Evolutionary conservation across 129 eudicot genomes (phyloP), one percentile per base, ranked within the genome.

Genomic region (Sambucus nigra): DNA sequence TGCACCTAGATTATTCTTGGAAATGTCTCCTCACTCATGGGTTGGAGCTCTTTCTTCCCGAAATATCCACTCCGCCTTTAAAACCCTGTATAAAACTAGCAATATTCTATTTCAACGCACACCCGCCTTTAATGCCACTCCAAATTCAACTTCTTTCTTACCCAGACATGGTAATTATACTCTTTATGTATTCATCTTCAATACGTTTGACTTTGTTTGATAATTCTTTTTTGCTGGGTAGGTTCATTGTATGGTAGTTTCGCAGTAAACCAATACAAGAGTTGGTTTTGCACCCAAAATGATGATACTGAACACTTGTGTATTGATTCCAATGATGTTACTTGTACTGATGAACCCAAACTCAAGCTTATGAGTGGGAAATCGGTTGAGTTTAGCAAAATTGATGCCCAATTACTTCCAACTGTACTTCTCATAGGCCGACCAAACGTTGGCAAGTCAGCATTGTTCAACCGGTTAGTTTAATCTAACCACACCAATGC

Each of bases 401-500:
- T 91, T 25, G 80, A 76, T 10, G 75, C 81, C 26, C 59, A 68
- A 38, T 69, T 79, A 84, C 99, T 91, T 69, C 99, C 99, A n/a
- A 81, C 84, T 61, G 94, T 86, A 38, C 51, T 91, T 49, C 75
- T 91, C 42, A 64, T 86, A 20, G 99, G 99, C 17, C 86, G 95
- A 16, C 95, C 99, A 22, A 91, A 91, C 75, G 99, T 91, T 58
- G 99, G 99, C 44, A 91, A 91, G 60, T 91, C 99, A 4, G 99
- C 99, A 58, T 71, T 91, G 25, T 91, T 81, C 61, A 91, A 91
- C 66, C 84, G 95, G 95, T 91, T 52, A 67, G 80, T 63, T 55
- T 59, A 11, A 7, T 18, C 24, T 49, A 7, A 20, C 6, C 19
- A 24, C 19, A 24, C 20, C 40, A 42, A 29, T 54, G 56, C 25